phyloP scores from a whole-genome alignment of 2,329 filamentous ascomycete species.

The Graphiopsis chlorocephala region DNA sequence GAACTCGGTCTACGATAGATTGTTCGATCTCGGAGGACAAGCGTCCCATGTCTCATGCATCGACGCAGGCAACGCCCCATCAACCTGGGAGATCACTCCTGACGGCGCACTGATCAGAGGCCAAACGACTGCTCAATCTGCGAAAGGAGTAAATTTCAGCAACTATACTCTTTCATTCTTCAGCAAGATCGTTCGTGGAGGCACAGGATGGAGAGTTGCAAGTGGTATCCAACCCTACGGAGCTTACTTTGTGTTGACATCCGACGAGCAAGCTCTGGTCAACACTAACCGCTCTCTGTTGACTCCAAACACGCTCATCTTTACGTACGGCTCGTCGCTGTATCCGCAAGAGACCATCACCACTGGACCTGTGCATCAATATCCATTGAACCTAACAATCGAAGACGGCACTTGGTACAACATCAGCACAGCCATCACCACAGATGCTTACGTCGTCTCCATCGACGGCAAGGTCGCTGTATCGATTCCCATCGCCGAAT shows the following conservation, averaged over 20 bases:
- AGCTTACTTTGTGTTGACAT: conserved; percentile 28
- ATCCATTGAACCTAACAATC: conserved; percentile 29
- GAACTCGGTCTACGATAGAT: conserved; percentile 34
- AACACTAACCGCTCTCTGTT: conserved; percentile 38
- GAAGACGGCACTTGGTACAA: conserved; percentile 39
- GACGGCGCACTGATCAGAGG: conserved; percentile 39
- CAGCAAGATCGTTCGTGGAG: conserved; percentile 39
- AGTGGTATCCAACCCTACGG: conserved; percentile 22
- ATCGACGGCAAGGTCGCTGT: conserved; percentile 27
- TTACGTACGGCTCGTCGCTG: conserved; percentile 36
- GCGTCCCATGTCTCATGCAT: conserved; percentile 38
- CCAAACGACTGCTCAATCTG: conserved; percentile 32
- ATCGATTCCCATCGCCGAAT: conserved; percentile 24
- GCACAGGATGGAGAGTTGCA: conserved; percentile 40
- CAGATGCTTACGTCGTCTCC: conserved; percentile 30
- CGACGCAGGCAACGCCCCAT: conserved; percentile 36
- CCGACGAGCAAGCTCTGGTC: conserved; percentile 29
- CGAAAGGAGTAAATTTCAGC: conserved; percentile 24
- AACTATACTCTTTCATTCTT: conserved; percentile 41
- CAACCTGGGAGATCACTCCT: conserved; percentile 36
- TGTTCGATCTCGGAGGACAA: conserved; percentile 41
- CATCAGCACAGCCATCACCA: conserved; percentile 36
- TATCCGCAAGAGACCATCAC: conserved; percentile 39
- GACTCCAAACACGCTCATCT: conserved; percentile 36
- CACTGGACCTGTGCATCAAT: conserved; percentile 29